These are phyloP conservation scores for Striga hermonthica DNA, from an alignment of 305 asterid genomes.

Conservation along the genomic window DNA sequence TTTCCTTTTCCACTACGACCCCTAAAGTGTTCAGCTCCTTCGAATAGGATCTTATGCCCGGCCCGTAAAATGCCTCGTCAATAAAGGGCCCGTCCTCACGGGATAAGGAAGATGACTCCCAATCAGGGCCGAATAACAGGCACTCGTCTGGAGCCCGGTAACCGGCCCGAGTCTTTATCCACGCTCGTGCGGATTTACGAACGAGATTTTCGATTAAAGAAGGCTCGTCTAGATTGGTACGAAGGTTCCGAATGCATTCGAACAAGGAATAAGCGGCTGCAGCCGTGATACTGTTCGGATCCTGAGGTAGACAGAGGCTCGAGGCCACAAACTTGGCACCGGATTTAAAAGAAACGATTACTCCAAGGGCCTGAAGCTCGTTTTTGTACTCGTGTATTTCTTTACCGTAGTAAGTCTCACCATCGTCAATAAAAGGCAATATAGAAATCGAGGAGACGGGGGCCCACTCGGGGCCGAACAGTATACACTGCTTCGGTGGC, in stretches of 20 bases:
- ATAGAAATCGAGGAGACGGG: not conserved
- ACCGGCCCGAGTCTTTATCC: not conserved
- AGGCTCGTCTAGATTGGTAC: not conserved
- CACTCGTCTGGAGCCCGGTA: not conserved
- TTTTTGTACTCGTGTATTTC: not conserved
- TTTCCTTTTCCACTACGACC: not conserved
- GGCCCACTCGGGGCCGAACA: not conserved
- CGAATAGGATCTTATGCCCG: not conserved
- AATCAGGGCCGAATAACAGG: not conserved
- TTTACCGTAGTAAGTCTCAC: not conserved
- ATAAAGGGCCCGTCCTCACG: not conserved
- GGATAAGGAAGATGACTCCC: not conserved
- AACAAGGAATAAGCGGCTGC: conserved; percentile 2
- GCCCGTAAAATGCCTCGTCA: not conserved
- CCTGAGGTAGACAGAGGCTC: not conserved
- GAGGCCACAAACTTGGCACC: conserved; percentile 4
- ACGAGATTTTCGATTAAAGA: not conserved
- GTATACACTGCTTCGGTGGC: not conserved
- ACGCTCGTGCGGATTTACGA: not conserved
- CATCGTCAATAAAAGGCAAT: not conserved
- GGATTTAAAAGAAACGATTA: not conserved
- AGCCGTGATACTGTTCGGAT: not conserved
- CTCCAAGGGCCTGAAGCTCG: not conserved
- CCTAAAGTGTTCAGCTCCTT: not conserved
- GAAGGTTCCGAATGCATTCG: not conserved